A percentile compares a stretch with the other conserved stretches of the same genome.
Evolutionary conservation across 78 protist genomes (phyloP).

Genomic region (Diacronema lutheri): DNA sequence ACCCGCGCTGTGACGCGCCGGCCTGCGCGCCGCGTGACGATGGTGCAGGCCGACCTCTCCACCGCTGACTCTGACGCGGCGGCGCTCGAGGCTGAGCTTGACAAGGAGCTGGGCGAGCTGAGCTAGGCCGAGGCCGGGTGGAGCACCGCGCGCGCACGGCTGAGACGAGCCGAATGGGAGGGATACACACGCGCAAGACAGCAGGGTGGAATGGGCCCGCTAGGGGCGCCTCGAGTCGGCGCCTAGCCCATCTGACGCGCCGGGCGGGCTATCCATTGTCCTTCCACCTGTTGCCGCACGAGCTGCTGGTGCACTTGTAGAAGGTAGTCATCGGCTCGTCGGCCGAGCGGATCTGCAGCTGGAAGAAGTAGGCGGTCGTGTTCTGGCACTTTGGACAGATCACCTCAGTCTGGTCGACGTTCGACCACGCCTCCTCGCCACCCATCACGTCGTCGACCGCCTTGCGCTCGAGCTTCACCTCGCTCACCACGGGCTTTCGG

Average conservation of each 20-base stretch:
- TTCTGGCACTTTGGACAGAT: constrained; percentile 55
- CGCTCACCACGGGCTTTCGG: background rate
- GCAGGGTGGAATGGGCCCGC: too few relatives aligned
- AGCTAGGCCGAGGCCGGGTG: too few relatives aligned
- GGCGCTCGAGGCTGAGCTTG: background rate
- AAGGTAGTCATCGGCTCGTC: constrained; percentile 75
- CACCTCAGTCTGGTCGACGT: constrained; percentile 21
- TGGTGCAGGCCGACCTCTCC: too few relatives aligned
- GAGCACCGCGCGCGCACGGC: too few relatives aligned
- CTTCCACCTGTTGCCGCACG: constrained; percentile 13
- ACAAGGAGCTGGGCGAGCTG: background rate
- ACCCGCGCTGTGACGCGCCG: too few relatives aligned
- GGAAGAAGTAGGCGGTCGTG: constrained; percentile 49
- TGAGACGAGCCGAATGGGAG: too few relatives aligned
- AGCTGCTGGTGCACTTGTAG: constrained; percentile 38
- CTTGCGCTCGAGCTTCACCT: background rate
- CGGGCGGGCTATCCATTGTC: too few relatives aligned
- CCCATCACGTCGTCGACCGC: constrained; percentile 48
- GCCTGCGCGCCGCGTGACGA: too few relatives aligned
- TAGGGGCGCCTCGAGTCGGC: too few relatives aligned
- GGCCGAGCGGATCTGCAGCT: constrained; percentile 68
- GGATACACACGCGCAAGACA: too few relatives aligned
- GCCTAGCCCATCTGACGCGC: too few relatives aligned
- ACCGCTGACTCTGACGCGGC: background rate
- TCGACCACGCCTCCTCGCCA: constrained; percentile 44